Evolutionary conservation across 2,329 filamentous ascomycete genomes (phyloP), one percentile per base, ranked within the genome.

Genomic region (Herpotrichia juniperi): DNA sequence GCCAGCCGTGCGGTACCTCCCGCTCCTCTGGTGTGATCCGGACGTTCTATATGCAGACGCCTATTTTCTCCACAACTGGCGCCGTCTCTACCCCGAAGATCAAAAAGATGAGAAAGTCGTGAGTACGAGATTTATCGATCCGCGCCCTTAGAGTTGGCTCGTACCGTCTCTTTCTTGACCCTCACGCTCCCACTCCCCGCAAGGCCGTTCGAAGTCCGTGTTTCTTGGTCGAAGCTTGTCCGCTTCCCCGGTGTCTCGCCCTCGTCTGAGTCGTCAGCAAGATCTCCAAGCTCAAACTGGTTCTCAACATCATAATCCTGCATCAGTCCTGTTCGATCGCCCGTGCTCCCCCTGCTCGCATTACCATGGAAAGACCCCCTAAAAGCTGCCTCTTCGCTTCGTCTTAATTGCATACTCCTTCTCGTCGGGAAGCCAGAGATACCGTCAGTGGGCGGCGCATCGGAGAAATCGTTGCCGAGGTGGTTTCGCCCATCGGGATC

Each of bases 341-440:
- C 78, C 32, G 66, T 79, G 68, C 56, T 57, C 30, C 63, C 54
- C 24, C 54, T 49, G 39, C 52, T 58, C 17, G 53, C 59, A 22
- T 78, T 77, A 11, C 84, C 54, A 83, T 81, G 51, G 80, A 84
- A 67, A 74, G 73, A 59, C 84, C 84, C 67, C 86, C 85, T 42
- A 84, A 81, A 66, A 25, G 71, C 75, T 64, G 53, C 58, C 12
- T 87, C 83, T 25, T 46, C 54, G 61, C 77, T 94, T 59, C 94
- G 83, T 61, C 93, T 83, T 6, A 89, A 83, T 71, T 97, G 94
- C 91, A 99, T 97, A 69, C 91, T 96, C 59, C 92, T 85, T 53
- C 96, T 87, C 16, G 94, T 97, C 67, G 94, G 90, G 61, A 96
- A 84, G 59, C 90, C 90, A 24, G 92, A 91, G 50, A 99, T 85